Evolutionary conservation across 768 basidiomycete species (phyloP), one percentile per base, ranked within the genome.

Genomic region (Lactarius evosmus): DNA sequence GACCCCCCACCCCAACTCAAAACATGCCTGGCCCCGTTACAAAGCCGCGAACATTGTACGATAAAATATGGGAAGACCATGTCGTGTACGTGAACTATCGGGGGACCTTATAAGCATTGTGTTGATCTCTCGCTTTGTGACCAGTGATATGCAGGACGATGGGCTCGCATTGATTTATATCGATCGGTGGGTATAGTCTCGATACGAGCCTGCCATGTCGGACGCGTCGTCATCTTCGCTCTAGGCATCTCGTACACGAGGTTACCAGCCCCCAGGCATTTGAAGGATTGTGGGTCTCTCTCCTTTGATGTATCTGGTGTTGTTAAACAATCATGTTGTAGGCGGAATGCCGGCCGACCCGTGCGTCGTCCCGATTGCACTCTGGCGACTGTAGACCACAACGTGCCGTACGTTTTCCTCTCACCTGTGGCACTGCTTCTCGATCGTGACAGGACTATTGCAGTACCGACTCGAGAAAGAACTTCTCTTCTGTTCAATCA

Each of bases 11-110:
- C 17, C 52, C 30, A 33, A 53, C 38, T 40, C 16, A 59, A 32
- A 67, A 19, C 34, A 87, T 87, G 86, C 83, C 86, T 50, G 80
- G 77, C 34, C 75, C 84, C n/a, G 75, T 80, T 19, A 69, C 78
- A 59, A 76, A 80, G 25, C 93, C 93, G 11, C 87, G 93, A 66
- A 98, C 96, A 38, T 81, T 98, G 33, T 97, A 98, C 76, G 96
- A 98, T 78, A 98, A 98, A 79, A 93, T 98, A 67, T 97, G 92
- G 87, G 93, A 97, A 69, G 94, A 98, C 74, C 96, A 98, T 78
- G 85, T 96, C 72, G 89, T 98, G 86, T 93, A 70, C 66, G 91
- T 69, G 12, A 51, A 25, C 11, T 30, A 12, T 29, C 3, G 6
- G 32, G 6, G 32, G 2, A 32, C 30, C 7, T 38, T 22, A 16